These are phyloP conservation scores for Amanita phalloides DNA, from an alignment of 768 basidiomycete genomes.

Conservation along the genomic window DNA sequence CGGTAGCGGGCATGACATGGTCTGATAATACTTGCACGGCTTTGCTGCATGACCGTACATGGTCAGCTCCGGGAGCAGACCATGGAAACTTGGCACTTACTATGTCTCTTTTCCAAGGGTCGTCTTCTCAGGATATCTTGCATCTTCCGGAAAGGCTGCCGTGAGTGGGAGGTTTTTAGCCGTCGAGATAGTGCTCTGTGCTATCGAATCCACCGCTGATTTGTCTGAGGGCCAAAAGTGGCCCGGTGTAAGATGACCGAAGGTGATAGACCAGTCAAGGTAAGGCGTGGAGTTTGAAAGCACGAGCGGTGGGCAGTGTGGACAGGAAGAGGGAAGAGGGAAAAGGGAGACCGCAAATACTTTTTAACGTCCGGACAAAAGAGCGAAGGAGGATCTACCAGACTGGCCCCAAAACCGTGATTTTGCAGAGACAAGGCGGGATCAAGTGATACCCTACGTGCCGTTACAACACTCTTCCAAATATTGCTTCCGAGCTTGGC, in stretches of 20 bases:
- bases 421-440: background rate
- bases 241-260: too few relatives aligned
- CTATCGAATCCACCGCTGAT: too few relatives aligned
- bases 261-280: too few relatives aligned
- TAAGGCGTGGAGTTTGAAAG: background rate
- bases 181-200: too few relatives aligned
- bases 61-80: background rate
- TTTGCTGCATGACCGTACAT: slow-evolving; percentile 15
- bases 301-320: background rate
- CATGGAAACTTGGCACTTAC: background rate
- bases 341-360: background rate
- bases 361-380: slow-evolving; percentile 3
- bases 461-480: background rate
- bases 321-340: background rate
- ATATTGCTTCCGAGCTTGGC: background rate
- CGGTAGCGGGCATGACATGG: slow-evolving; percentile 19
- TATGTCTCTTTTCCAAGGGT: slow-evolving; percentile 1
- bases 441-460: background rate
- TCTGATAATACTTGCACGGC: slow-evolving; percentile 27
- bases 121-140: slow-evolving; percentile 1
- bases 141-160: background rate
- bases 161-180: too few relatives aligned
- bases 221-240: too few relatives aligned
- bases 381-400: background rate
- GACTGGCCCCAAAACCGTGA: background rate